Percentiles rank a stretch among this genome's conserved stretches.
Conservation (phyloP, 2,329 filamentous ascomycete species). For the Colletotrichum liriopes region DNA sequence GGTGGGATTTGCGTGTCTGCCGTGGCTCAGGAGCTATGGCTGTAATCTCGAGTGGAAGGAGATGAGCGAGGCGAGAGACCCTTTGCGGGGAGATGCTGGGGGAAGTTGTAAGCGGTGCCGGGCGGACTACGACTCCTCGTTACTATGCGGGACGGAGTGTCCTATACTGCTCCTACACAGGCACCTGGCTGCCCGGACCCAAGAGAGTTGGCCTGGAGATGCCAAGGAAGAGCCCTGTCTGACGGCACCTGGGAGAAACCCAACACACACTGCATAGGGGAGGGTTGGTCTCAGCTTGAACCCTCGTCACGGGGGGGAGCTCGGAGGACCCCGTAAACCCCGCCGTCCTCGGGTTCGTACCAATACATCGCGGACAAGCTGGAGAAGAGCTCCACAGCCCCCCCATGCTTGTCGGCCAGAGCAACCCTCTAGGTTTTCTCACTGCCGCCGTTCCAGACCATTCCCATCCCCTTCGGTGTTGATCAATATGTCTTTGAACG, state of each 20-base stretch:
- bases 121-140: not conserved
- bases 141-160: not conserved
- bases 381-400: constrained; percentile 6
- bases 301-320: constrained; percentile 28
- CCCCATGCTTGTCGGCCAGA: not conserved
- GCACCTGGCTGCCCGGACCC: too few relatives aligned
- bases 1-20: not conserved
- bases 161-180: not conserved
- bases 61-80: not conserved
- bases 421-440: constrained; percentile 25
- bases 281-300: constrained; percentile 14
- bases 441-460: not conserved
- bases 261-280: not conserved
- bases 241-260: constrained; percentile 19
- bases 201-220: constrained; percentile 7
- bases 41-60: not conserved
- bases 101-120: constrained; percentile 34
- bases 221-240: constrained; percentile 1
- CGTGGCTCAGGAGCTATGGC: constrained; percentile 18
- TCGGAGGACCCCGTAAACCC: not conserved
- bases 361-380: not conserved
- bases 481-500: not conserved
- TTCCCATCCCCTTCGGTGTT: not conserved
- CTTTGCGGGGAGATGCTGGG: constrained; percentile 22
- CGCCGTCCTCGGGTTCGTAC: not conserved